Conservation (phyloP, 1,284 basidiomycete genomes). For the Malassezia japonica region DNA sequence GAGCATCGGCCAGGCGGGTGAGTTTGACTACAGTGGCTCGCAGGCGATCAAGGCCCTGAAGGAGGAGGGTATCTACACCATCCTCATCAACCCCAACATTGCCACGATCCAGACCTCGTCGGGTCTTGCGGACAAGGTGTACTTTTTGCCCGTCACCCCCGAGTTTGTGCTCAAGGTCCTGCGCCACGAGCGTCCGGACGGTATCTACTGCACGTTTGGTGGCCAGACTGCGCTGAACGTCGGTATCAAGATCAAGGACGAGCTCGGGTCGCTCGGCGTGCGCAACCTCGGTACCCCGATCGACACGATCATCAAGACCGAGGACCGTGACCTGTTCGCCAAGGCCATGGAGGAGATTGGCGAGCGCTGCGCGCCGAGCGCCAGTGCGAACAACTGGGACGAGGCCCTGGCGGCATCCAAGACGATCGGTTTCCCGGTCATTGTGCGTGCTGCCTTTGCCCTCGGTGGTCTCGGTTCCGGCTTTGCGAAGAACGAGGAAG, state of each 20-base stretch:
- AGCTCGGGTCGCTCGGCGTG: slow-evolving; percentile 70
- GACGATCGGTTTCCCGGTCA: slow-evolving; percentile 88
- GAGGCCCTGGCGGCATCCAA: slow-evolving; percentile 77
- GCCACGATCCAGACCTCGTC: slow-evolving; percentile 98
- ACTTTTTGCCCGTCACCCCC: slow-evolving; percentile 94
- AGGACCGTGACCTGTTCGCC: slow-evolving; percentile 90
- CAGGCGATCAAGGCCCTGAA: slow-evolving; percentile 99
- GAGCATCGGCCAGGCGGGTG: slow-evolving; percentile 94
- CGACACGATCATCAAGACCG: slow-evolving; percentile 91
- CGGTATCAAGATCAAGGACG: slow-evolving; percentile 93
- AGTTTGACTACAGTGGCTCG: slow-evolving; percentile 98
- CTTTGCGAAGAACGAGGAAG: slow-evolving; percentile 79
- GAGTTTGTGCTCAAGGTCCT: slow-evolving; percentile 97
- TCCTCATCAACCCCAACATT: slow-evolving; percentile 94
- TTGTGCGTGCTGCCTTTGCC: slow-evolving; percentile 90
- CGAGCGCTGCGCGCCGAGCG: slow-evolving; percentile 82
- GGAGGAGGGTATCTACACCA: slow-evolving; percentile 96
- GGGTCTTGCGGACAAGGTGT: slow-evolving; percentile 96
- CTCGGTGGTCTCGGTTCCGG: slow-evolving; percentile 89
- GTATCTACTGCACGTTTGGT: slow-evolving; percentile 96
- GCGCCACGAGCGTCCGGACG: slow-evolving; percentile 94
- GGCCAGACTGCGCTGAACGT: slow-evolving; percentile 96
- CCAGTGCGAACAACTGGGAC: slow-evolving; percentile 61
- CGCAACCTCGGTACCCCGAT: slow-evolving; percentile 93
- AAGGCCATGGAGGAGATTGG: slow-evolving; percentile 91